These are phyloP conservation scores for Umbelopsis ramanniana DNA, from an alignment of 192 early-diverging fungal species.

Conservation along the genomic window DNA sequence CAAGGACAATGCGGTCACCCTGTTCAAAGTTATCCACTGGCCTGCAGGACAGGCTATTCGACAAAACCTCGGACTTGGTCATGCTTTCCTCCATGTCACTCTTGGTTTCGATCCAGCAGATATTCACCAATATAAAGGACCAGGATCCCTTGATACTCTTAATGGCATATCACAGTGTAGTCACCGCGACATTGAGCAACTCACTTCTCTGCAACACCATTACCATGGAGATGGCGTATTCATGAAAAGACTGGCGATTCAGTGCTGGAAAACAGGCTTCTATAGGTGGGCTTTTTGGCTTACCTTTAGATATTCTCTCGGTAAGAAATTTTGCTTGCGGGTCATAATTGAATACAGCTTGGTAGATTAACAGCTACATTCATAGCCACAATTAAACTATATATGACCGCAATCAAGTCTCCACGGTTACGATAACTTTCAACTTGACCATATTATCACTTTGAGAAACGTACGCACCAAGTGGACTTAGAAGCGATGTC, in stretches of 20 bases:
- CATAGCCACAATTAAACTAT: too few species aligned
- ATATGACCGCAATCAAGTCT: too few species aligned
- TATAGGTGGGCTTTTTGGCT: slow-evolving; percentile 1
- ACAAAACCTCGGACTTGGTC: background rate
- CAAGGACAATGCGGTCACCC: background rate
- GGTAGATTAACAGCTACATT: too few species aligned
- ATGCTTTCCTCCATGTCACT: slow-evolving; percentile 30
- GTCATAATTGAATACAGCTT: background rate
- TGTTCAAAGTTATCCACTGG: slow-evolving; percentile 32
- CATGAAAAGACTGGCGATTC: background rate
- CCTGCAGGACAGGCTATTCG: slow-evolving; percentile 34
- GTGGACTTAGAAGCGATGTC: too few species aligned
- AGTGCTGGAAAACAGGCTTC: slow-evolving; percentile 1
- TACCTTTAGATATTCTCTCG: background rate
- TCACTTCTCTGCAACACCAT: background rate
- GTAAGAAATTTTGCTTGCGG: background rate
- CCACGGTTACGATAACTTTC: too few species aligned
- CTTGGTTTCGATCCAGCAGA: slow-evolving; percentile 32
- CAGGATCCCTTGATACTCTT: slow-evolving; percentile 9
- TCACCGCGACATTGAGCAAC: background rate
- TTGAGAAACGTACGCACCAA: too few species aligned
- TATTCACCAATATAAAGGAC: slow-evolving; percentile 34
- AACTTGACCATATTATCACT: too few species aligned
- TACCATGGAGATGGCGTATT: background rate
- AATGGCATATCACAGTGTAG: background rate